Base-by-base conservation (phyloP, 768 basidiomycete species). In the Agaricus bisporus region DNA sequence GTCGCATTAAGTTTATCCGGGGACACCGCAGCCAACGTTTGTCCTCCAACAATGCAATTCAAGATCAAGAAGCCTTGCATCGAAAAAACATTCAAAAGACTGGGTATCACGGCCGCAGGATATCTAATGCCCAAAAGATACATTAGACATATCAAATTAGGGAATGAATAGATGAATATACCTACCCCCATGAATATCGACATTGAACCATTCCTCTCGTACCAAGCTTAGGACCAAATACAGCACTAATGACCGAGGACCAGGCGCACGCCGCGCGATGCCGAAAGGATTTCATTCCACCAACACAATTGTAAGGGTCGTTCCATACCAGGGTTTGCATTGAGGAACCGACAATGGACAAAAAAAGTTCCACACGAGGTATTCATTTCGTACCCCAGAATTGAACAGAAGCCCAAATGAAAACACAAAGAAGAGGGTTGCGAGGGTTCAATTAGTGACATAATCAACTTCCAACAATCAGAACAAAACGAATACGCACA, bases 181-280 rank as follows among this genome's bases (percentile, higher is more conserved):
- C 59, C 61, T 49, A 70, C 67, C 66, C 65, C 63, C 64, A 67
- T 20, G 68, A 59, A 52, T 64, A 65, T n/a, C 58, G 59, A 62
- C 86, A 81, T 55, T 82, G 78, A 20, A 89, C 81, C 87, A 92
- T 88, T 51, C 86, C 86, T 17, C 90, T 75, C 62, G 86, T 78
- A n/a, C 91, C 91, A 0, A 87, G 70, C 63, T 82, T 84, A 0
- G 91, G 88, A 10, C 91, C 88, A 69, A 88, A 89, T 3, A 83
- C 81, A n/a, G 71, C 72, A 51, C 76, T n/a, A n/a, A n/a, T n/a
- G n/a, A n/a, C n/a, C n/a, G n/a, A n/a, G n/a, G n/a, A 7, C 32
- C 32, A 7, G 32, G 32, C 32, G 32, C 11, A 32, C 5, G 32
- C 32, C 32, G 32, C 2, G 11, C 32, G 11, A 32, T 8, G 32